Conservation (phyloP, 495 filamentous ascomycete genomes). For the Penicillium verhagenii region DNA sequence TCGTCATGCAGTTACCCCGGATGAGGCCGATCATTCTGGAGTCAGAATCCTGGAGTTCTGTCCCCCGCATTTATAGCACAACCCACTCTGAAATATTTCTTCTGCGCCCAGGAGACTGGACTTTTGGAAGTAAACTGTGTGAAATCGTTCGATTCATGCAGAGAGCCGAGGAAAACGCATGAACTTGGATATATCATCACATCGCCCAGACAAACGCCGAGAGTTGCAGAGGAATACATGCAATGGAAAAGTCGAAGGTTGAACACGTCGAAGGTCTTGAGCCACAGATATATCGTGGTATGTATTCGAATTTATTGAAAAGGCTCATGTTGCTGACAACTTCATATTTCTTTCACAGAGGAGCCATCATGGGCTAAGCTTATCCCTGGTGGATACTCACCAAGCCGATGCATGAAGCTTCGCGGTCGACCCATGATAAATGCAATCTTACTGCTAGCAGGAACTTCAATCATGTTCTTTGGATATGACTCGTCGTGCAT, state of each 20-base stretch:
- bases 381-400: slow-evolving; percentile 27
- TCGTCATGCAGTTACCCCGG: neutral
- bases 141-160: too few species aligned
- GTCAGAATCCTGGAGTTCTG: neutral
- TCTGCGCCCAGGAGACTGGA: too few species aligned
- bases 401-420: slow-evolving; percentile 24
- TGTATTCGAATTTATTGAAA: neutral
- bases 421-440: slow-evolving; percentile 19
- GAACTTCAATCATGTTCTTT: slow-evolving; percentile 35
- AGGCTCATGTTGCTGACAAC: neutral
- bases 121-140: too few species aligned
- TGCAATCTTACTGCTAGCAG: slow-evolving; percentile 22
- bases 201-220: neutral
- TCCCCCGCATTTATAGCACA: neutral
- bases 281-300: neutral
- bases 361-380: slow-evolving; percentile 15
- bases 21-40: neutral
- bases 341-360: slow-evolving; percentile 1
- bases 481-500: slow-evolving; percentile 40
- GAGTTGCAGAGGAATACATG: neutral
- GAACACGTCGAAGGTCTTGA: neutral
- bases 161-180: too few species aligned
- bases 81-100: too few species aligned
- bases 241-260: neutral
- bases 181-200: too few species aligned